phyloP scores from a whole-genome alignment of 352 stramenopile genomes.

The Globisporangium splendens region DNA sequence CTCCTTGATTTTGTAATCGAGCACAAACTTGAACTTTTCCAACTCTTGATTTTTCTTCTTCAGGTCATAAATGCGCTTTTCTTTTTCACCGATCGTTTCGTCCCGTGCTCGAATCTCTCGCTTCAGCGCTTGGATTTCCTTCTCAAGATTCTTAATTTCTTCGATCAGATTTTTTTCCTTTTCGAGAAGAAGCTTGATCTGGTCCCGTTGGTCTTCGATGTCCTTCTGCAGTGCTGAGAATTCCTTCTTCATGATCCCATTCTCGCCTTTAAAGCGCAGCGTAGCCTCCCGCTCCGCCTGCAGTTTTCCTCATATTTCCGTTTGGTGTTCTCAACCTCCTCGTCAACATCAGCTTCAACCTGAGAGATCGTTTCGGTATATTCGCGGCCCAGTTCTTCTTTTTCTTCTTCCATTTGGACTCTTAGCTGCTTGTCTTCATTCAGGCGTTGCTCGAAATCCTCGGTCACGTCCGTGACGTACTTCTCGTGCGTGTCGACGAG shows the following conservation, averaged over 20 bases:
- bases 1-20: slow-evolving; percentile 97
- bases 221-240: slow-evolving; percentile 89
- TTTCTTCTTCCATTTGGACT: slow-evolving; percentile 85
- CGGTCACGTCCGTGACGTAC: slow-evolving; percentile 87
- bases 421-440: slow-evolving; percentile 79
- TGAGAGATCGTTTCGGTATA: slow-evolving; percentile 73
- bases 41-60: slow-evolving; percentile 96
- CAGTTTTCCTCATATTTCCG: slow-evolving; percentile 87
- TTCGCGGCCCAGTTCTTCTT: slow-evolving; percentile 72
- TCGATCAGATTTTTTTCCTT: slow-evolving; percentile 88
- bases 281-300: slow-evolving; percentile 83
- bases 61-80: slow-evolving; percentile 93
- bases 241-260: slow-evolving; percentile 94
- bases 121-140: slow-evolving; percentile 92
- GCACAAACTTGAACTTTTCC: slow-evolving; percentile 96
- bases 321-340: slow-evolving; percentile 87
- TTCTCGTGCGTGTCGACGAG: slow-evolving; percentile 66
- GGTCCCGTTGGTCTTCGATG: slow-evolving; percentile 89
- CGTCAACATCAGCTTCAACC: slow-evolving; percentile 84
- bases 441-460: slow-evolving; percentile 90
- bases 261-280: slow-evolving; percentile 90
- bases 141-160: slow-evolving; percentile 83
- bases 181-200: slow-evolving; percentile 86
- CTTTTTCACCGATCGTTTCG: slow-evolving; percentile 94
- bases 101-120: slow-evolving; percentile 93